Base-by-base conservation (phyloP, 805 yeast species). In the Nakazawaea wickerhamii region DNA sequence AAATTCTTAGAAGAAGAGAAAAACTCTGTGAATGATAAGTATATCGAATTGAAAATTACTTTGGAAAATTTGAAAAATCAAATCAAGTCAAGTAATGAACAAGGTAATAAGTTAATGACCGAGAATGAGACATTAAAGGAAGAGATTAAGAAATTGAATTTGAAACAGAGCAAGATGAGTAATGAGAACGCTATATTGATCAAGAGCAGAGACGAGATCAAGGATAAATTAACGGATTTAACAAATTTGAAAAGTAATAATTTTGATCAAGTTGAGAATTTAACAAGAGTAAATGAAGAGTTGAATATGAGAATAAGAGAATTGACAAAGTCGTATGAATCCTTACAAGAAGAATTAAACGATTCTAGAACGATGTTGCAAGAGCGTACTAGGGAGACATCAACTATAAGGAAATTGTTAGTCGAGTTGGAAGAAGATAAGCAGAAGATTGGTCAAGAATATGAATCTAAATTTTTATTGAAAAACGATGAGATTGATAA, bases 331-430 rank as follows among this genome's bases (percentile, higher is more conserved):
- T 72, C 76, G 48, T 67, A 76, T 18, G 89, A 84, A 44, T 73
- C 78, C 2, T 58, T 90, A 22, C 89, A 85, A 50, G 95, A 88
- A 44, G 96, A 90, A 55, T 63, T 91, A n/a, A 66, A 73, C 9
- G 97, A 90, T 45, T 67, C 85, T 4, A 73, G 87, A 43, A 73
- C 76, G 25, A 68, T 81, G 59, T 61, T 90, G 2, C 93, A 82
- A 54, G 96, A 89, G 54, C 75, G 95, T 47, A 78, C 85, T 0
- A 69, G 90, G 39, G 98, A 91, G 60, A 71, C 87, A 0, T 68
- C 80, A 1, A 79, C 87, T 0, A 75, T 89, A 61, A 71, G 95
- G 51, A 67, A 84, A 45, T 58, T 87, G 30, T 55, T 90, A 22
- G 59, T 76, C 36, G 95, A 87, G 35, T 71, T 76, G 5, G 91